Base-by-base conservation (phyloP, 73 alveolate genomes). In the Paramecium biaurelia region DNA sequence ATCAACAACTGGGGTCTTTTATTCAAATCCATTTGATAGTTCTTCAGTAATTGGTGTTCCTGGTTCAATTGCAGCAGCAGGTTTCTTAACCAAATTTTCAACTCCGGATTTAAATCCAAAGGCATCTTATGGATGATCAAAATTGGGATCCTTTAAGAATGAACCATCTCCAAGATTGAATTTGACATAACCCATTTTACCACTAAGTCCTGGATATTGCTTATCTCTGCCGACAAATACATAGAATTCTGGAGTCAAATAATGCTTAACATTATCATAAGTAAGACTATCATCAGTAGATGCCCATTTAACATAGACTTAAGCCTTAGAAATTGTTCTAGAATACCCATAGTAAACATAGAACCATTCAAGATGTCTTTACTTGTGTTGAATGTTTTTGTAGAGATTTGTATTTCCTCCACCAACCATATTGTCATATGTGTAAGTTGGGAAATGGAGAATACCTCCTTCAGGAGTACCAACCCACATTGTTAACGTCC, bases 131-230 rank as follows among this genome's bases (percentile, higher is more conserved):
- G 70, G 76, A 20, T 79, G 42, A 9, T 38, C 74, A 9, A 63
- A 24, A 7, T 26, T 63, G 5, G 43, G 43, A 24, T 63, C 67
- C 12, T 74, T 74, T 11, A 35, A 9, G 87, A 49, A 84, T 49
- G 92, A n/a, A 10, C 92, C 92, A 49, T 84, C 92, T 12, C 92
- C 92, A 41, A 23, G 34, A 84, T 84, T 84, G 35, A 84, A 49
- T 4, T 57, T 84, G 9, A 84, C 85, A 45, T 84, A 57, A 15
- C 47, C 92, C 42, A 84, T 49, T 18, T 49, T 84, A 41, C 92
- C 92, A 41, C 53, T 30, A 85, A 14, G 87, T 4, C 85, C 92
- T 14, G 45, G 28, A 45, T 14, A 84, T 38, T 49, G 37, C 14
- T 49, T 49, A 10, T 49, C 74, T 84, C 85, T 84, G 14, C 92